Evolutionary conservation across 2,329 filamentous ascomycete genomes (phyloP), one percentile per base, ranked within the genome.

Genomic region (Hymenoscyphus linearis): DNA sequence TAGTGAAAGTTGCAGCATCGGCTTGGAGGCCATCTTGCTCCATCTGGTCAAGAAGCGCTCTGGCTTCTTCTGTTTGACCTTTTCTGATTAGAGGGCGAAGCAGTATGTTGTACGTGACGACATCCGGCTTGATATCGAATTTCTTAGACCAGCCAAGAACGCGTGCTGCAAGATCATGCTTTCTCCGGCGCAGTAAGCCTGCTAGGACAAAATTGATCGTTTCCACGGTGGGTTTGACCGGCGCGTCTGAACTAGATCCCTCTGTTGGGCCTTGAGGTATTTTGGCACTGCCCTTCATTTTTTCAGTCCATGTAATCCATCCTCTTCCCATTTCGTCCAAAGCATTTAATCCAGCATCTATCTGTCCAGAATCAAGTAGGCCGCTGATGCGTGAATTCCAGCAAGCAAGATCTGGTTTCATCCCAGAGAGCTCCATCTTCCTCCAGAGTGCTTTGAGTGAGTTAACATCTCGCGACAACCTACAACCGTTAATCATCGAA

Each of bases 311-410:
- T 22, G 67, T 37, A 59, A 72, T 64, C 89, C 88, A 93, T 3
- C 78, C 69, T 13, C 73, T 75, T 44, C 82, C 80, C 85, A 93
- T 88, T 65, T 91, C 82, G 37, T 84, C 78, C 50, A 93, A 76
- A 3, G 86, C 86, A 37, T 74, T 70, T 13, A 95, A 75, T n/a
- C 83, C 89, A 18, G 77, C 77, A 31, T 83, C 76, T 5, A 80
- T 67, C 62, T 81, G 76, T 35, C 81, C 80, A 53, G 79, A 75
- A 47, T 80, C 77, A 60, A 92, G 82, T 12, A 91, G 78, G 0
- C 85, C 85, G 27, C 84, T 81, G 52, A 95, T 83, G 27, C 88
- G 82, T 14, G 85, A 84, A 9, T 85, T 88, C 90, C 90, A 95
- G 44, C 86, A 84, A 59, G 78, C 70, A 6, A 74, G 73, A 72